Conservation (phyloP, 2,329 filamentous ascomycete genomes). For the Podosphaera xanthii region DNA sequence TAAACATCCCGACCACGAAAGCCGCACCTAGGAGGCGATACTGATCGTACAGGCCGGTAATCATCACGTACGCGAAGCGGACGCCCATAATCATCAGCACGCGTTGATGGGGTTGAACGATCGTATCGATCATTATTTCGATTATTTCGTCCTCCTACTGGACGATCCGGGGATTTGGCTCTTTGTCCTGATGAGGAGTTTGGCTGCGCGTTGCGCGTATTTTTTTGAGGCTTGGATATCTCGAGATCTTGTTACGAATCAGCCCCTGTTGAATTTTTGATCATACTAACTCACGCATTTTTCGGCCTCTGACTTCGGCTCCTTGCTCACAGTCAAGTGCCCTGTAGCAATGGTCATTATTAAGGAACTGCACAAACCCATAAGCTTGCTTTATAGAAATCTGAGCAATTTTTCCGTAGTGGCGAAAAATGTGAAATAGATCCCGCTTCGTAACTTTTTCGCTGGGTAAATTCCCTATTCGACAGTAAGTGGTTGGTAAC, state of each 20-base stretch:
- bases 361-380: conserved; percentile 86
- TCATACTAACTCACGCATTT: conserved; percentile 49
- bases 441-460: conserved; percentile 87
- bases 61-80: conserved; percentile 36
- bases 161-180: conserved; percentile 40
- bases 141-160: conserved; percentile 21
- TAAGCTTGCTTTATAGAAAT: conserved; percentile 94
- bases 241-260: conserved; percentile 43
- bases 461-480: conserved; percentile 64
- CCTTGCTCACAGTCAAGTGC: conserved; percentile 65
- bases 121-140: conserved; percentile 20
- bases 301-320: conserved; percentile 61
- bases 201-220: conserved; percentile 32
- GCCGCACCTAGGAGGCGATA: conserved; percentile 32
- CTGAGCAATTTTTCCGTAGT: conserved; percentile 69
- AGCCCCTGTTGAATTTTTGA: neutral
- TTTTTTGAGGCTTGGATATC: conserved; percentile 70
- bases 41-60: conserved; percentile 37
- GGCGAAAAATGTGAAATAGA: conserved; percentile 75
- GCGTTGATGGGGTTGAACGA: conserved; percentile 12
- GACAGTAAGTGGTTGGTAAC: conserved; percentile 11
- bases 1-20: conserved; percentile 43
- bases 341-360: conserved; percentile 45
- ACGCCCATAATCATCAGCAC: conserved; percentile 17
- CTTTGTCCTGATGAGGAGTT: conserved; percentile 16